These are phyloP conservation scores for Alternaria gaisen DNA, from an alignment of 2,329 filamentous ascomycete species.

Conservation along the genomic window DNA sequence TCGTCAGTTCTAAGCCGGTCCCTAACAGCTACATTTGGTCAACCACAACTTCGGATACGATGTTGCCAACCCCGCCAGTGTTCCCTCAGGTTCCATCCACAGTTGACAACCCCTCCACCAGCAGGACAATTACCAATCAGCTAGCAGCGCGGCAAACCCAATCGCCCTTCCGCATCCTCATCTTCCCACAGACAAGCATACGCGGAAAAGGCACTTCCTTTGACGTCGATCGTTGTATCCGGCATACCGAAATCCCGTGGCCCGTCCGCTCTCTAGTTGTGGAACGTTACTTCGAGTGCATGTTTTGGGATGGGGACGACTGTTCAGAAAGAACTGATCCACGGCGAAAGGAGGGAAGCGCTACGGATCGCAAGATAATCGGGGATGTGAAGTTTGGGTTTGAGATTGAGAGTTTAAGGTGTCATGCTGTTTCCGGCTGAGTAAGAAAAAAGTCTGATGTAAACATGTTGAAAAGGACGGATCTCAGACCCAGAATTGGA, in stretches of 20 bases:
- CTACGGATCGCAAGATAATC: background rate
- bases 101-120: background rate
- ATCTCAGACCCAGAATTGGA: background rate
- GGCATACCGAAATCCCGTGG: background rate
- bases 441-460: background rate
- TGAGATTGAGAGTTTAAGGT: background rate
- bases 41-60: background rate
- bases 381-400: background rate
- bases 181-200: background rate
- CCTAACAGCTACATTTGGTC: background rate
- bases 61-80: background rate
- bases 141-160: background rate
- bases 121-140: background rate
- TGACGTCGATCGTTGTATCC: background rate
- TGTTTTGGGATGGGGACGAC: background rate
- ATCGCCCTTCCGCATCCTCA: background rate
- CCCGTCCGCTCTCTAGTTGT: background rate
- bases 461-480: background rate
- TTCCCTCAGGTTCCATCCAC: background rate
- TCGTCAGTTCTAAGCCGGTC: background rate
- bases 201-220: background rate
- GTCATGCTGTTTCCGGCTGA: background rate
- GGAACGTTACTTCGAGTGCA: background rate
- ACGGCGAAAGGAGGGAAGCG: background rate
- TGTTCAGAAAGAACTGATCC: background rate